These are phyloP conservation scores for Heterobasidion parviporum DNA, from an alignment of 1,284 basidiomycete species.

Conservation along the genomic window DNA sequence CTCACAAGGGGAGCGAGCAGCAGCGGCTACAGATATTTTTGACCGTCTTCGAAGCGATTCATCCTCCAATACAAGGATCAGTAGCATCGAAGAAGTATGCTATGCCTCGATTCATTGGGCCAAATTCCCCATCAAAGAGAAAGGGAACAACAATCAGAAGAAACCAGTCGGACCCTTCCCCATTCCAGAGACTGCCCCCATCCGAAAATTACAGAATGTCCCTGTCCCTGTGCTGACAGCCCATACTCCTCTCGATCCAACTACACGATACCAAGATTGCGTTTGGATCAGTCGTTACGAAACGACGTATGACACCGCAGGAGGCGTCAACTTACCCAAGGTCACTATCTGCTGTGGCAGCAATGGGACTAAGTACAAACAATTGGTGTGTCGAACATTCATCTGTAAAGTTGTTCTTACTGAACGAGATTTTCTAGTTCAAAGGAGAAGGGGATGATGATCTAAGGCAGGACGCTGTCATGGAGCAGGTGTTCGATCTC, in stretches of 20 bases:
- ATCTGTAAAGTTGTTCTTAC: neutral
- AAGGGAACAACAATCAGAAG: slow-evolving; percentile 12
- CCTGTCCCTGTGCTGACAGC: slow-evolving; percentile 78
- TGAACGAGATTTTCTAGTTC: slow-evolving; percentile 50
- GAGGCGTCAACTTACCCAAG: slow-evolving; percentile 83
- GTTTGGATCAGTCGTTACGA: slow-evolving; percentile 64
- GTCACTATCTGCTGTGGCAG: slow-evolving; percentile 67
- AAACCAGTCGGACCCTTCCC: slow-evolving; percentile 15
- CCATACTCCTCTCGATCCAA: slow-evolving; percentile 65
- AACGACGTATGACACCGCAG: slow-evolving; percentile 54
- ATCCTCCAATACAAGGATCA: slow-evolving; percentile 31
- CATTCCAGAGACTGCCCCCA: slow-evolving; percentile 34
- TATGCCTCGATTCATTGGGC: slow-evolving; percentile 81
- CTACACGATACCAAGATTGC: slow-evolving; percentile 58
- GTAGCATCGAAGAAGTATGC: slow-evolving; percentile 61
- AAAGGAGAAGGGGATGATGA: slow-evolving; percentile 90
- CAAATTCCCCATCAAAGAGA: slow-evolving; percentile 39
- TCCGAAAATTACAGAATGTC: slow-evolving; percentile 46
- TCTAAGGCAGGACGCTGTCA: slow-evolving; percentile 93
- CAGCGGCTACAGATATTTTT: slow-evolving; percentile 68
- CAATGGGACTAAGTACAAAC: slow-evolving; percentile 65
- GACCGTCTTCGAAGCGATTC: slow-evolving; percentile 42
- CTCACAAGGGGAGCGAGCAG: slow-evolving; percentile 32
- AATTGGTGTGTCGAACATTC: slow-evolving; percentile 55
- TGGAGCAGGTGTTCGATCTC: slow-evolving; percentile 96